Base-by-base conservation (phyloP, 2,329 filamentous ascomycete genomes). In the Phoma sp. region DNA sequence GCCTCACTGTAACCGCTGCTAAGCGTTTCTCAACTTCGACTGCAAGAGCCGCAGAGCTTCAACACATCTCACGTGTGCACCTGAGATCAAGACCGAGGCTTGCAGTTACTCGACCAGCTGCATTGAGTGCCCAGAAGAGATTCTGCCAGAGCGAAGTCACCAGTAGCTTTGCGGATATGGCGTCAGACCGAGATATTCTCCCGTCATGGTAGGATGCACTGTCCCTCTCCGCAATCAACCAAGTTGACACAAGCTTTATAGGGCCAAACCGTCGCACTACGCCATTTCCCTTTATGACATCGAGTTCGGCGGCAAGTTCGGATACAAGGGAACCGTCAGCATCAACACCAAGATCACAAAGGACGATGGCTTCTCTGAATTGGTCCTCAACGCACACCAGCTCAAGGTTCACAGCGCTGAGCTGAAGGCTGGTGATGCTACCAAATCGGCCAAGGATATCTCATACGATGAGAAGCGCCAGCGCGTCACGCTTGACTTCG, bases 201-300 rank as follows among this genome's bases (percentile, higher is more conserved):
- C 75, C 78, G 8, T 67, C 73, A 56, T 75, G 75, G 78, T 79
- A 59, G 68, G 75, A 60, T 23, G 2, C 22, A 51, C n/a, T 38
- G 14, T 14, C 4, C 18, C 18, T 18, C 4, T 29, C 8, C 22
- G 3, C 8, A 11, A 13, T n/a, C 30, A 27, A 46, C 14, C 23
- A 37, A 35, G 47, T 66, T 72, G 35, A 72, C 60, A 47, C n/a
- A 7, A 11, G 22, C 13, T 40, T 32, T n/a, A 36, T 57, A 87
- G 85, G 70, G 86, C 93, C 72, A 93, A 91, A 79, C 92, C 95
- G 2, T 80, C 82, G 59, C 91, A 98, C 79, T 99, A 99, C 78
- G 81, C 85, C 68, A 82, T 99, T 62, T 91, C 88, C 51, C 84
- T 99, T 65, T 86, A 82, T 70, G 88, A 95, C 66, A 80, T 99